Conservation (phyloP, 306 rosid genomes). For the Quercus bicolor region DNA sequence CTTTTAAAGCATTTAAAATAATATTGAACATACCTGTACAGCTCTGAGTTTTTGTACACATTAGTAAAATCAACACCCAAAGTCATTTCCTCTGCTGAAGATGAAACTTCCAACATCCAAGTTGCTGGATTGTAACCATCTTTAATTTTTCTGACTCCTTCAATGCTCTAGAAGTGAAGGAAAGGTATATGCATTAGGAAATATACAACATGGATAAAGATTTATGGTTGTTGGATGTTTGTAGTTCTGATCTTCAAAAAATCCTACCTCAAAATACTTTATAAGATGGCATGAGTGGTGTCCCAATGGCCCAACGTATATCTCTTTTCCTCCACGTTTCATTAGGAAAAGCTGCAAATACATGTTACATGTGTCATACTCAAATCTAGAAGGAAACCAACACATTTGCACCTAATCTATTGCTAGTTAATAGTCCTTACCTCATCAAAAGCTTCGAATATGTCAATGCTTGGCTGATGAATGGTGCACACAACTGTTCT, state of each 20-base stretch:
- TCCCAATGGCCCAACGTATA: slow-evolving; percentile 49
- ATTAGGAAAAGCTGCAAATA: slow-evolving; percentile 38
- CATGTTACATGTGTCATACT: background rate
- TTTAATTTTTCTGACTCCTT: slow-evolving; percentile 34
- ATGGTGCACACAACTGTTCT: slow-evolving; percentile 60
- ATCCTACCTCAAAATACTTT: slow-evolving; percentile 40
- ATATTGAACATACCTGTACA: slow-evolving; percentile 26
- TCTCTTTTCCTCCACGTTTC: slow-evolving; percentile 51
- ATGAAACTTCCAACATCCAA: slow-evolving; percentile 54
- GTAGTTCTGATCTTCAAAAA: background rate
- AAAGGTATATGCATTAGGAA: background rate
- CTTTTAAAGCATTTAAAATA: background rate
- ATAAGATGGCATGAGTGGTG: slow-evolving; percentile 36
- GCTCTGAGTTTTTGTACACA: slow-evolving; percentile 35
- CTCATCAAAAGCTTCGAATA: slow-evolving; percentile 57
- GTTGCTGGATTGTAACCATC: slow-evolving; percentile 46
- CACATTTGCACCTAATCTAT: background rate
- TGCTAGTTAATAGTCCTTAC: slow-evolving; percentile 10
- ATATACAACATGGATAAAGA: background rate
- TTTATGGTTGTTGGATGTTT: background rate
- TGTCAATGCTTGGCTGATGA: slow-evolving; percentile 63
- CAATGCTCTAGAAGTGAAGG: slow-evolving; percentile 25
- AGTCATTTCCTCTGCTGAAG: slow-evolving; percentile 37
- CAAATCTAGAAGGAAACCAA: background rate
- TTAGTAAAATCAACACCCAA: slow-evolving; percentile 37